phyloP scores from a whole-genome alignment of 2,329 filamentous ascomycete genomes.

The Arachnomyces sp. region DNA sequence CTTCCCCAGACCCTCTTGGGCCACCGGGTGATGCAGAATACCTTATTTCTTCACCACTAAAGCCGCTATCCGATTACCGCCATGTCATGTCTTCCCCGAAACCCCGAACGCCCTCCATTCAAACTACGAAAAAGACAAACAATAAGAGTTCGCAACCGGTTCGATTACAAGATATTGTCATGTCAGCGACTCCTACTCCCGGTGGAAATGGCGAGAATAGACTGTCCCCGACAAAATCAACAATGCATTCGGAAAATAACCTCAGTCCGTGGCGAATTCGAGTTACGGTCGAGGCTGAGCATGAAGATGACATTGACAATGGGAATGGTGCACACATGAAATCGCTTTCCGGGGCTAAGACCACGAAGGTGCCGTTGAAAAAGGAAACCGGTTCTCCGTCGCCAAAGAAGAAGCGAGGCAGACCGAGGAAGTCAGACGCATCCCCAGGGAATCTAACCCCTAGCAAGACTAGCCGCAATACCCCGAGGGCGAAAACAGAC shows the following conservation, averaged over 20 bases:
- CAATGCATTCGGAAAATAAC: slow-evolving; percentile 26
- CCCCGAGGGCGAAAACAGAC: slow-evolving; percentile 20
- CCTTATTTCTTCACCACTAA: slow-evolving; percentile 35
- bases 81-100: slow-evolving; percentile 33
- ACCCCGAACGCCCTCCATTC: slow-evolving; percentile 19
- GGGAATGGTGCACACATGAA: slow-evolving; percentile 26
- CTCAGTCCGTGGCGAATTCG: slow-evolving; percentile 42
- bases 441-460: slow-evolving; percentile 28
- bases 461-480: slow-evolving; percentile 18
- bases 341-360: slow-evolving; percentile 25
- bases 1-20: slow-evolving; percentile 37
- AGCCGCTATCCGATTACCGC: slow-evolving; percentile 31
- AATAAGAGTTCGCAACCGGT: slow-evolving; percentile 32
- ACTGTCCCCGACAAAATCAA: slow-evolving; percentile 31
- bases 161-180: slow-evolving; percentile 34
- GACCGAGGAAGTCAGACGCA: slow-evolving; percentile 36
- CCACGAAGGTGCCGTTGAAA: slow-evolving; percentile 37
- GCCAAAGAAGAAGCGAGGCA: slow-evolving; percentile 34
- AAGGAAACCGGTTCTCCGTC: slow-evolving; percentile 28
- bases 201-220: slow-evolving; percentile 12
- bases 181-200: slow-evolving; percentile 30
- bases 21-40: slow-evolving; percentile 36
- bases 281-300: slow-evolving; percentile 41
- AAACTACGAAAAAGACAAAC: not conserved
- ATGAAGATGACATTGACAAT: slow-evolving; percentile 31